Percentiles rank a stretch among this genome's conserved stretches.
Evolutionary conservation across 495 filamentous ascomycete genomes (phyloP).

Genomic region (Penicillium psychrofluorescens): DNA sequence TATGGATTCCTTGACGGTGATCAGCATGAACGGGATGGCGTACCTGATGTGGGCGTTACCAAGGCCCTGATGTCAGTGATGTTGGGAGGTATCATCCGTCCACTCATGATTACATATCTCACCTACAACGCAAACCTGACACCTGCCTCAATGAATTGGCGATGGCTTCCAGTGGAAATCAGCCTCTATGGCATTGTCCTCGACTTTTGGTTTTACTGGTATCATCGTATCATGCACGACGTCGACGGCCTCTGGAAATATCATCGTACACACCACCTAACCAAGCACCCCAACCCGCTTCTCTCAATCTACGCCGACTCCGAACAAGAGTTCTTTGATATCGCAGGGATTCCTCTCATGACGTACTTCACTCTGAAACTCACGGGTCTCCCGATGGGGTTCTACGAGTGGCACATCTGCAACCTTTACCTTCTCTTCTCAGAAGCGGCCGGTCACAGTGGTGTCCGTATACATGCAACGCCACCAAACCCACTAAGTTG

Average conservation of each 20-base stretch:
- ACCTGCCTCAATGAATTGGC: constrained; percentile 1
- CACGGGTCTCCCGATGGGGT: constrained; percentile 10
- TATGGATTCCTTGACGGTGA: constrained; percentile 13
- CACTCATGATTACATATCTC: constrained; percentile 5
- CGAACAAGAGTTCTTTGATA: constrained; percentile 10
- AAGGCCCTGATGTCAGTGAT: constrained; percentile 5
- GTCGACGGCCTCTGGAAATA: constrained; percentile 7
- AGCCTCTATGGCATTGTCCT: constrained; percentile 8
- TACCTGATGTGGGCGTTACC: constrained; percentile 8
- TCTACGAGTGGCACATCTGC: constrained; percentile 14
- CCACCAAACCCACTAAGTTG: constrained; percentile 6
- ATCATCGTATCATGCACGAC: constrained; percentile 10
- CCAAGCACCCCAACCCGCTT: constrained; percentile 8
- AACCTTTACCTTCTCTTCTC: constrained; percentile 10
- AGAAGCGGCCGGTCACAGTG: constrained; percentile 9
- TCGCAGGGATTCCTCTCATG: constrained; percentile 4
- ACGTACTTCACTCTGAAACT: constrained; percentile 5
- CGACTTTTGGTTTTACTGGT: constrained; percentile 13
- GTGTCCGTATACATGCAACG: constrained; percentile 8
- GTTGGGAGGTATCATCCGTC: constrained; percentile 5
- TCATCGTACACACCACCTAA: constrained; percentile 9
- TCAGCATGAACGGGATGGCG: constrained; percentile 11
- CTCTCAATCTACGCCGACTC: constrained; percentile 8
- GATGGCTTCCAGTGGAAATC: constrained; percentile 4
- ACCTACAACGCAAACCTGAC: constrained; percentile 37